Conservation (phyloP, 75 land plant genomes). For the Pinus taeda region DNA sequence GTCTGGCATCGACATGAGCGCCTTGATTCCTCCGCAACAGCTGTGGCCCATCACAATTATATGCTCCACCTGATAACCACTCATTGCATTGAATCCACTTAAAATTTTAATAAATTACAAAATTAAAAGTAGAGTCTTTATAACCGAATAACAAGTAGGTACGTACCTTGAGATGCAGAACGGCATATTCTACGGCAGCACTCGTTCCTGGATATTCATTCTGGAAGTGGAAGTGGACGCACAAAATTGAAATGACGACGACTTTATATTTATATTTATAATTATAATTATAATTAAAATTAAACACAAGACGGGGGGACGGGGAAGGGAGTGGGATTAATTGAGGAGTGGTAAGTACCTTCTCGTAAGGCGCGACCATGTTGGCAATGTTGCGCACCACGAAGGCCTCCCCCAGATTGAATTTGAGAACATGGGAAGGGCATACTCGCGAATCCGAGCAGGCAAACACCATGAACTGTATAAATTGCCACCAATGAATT, state of each 20-base stretch:
- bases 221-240: conserved; percentile 13
- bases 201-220: conserved; percentile 52
- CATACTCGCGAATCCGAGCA: conserved; percentile 95
- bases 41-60: conserved; percentile 93
- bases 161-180: conserved; percentile 93
- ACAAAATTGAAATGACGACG: not conserved
- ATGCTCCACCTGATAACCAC: conserved; percentile 42
- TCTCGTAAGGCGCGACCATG: conserved; percentile 74
- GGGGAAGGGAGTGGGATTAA: too few relatives aligned
- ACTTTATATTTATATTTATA: not conserved
- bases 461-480: conserved; percentile 79
- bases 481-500: not conserved
- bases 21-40: conserved; percentile 89
- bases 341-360: conserved; percentile 35
- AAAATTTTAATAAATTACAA: too few relatives aligned
- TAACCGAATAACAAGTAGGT: not conserved
- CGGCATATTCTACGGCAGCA: conserved; percentile 91
- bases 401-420: conserved; percentile 92
- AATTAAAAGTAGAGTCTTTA: too few relatives aligned
- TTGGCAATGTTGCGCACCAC: conserved; percentile 91
- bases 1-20: conserved; percentile 63
- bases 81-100: not conserved
- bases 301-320: too few relatives aligned
- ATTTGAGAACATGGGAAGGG: conserved; percentile 70
- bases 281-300: too few relatives aligned